Base-by-base conservation (phyloP, 2,329 filamentous ascomycete species). In the Annulohypoxylon truncatum region DNA sequence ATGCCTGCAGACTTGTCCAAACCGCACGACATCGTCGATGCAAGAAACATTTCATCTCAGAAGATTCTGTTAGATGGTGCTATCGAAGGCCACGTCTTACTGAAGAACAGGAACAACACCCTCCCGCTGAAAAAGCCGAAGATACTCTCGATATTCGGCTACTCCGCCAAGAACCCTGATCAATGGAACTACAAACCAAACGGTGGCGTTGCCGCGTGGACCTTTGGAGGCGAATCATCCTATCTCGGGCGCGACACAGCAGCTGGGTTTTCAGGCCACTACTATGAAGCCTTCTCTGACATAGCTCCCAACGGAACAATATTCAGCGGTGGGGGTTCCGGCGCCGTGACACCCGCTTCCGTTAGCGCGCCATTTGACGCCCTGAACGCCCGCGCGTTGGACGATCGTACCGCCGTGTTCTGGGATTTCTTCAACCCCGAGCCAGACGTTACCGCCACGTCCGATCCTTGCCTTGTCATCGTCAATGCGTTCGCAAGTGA, bases 401-500 rank as follows among this genome's bases (percentile, higher is more conserved):
- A 84, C 8, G 88, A 91, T 61, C 82, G 80, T 47, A 89, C 87
- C 0, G 82, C 82, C 0, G 73, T 91, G 1, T 85, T 85, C 73
- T 89, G 85, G 82, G 89, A 92, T 73, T 86, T 89, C 66, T 75
- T 76, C 13, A 82, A 78, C 0, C 73, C 75, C 1, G 76, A 81
- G 1, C 87, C 89, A 0, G 71, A 77, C 4, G 84, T 90, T 6
- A 79, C 84, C 51, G 74, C 80, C 1, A 77, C 68, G 3, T 82
- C 84, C 1, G 85, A 94, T 71, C 83, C 92, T 5, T 96, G 93
- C 68, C 77, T 91, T 1, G 87, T 90, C 0, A 87, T 91, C 69
- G 85, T 87, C 70, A 91, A 91, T 73, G 85, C 83, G 6, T 92
- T 90, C 77, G 87, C 90, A 0, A 89, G 90, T 1, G 93, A 97